phyloP scores from a whole-genome alignment of 1,284 basidiomycete species.

The Moniliophthora roreri region DNA sequence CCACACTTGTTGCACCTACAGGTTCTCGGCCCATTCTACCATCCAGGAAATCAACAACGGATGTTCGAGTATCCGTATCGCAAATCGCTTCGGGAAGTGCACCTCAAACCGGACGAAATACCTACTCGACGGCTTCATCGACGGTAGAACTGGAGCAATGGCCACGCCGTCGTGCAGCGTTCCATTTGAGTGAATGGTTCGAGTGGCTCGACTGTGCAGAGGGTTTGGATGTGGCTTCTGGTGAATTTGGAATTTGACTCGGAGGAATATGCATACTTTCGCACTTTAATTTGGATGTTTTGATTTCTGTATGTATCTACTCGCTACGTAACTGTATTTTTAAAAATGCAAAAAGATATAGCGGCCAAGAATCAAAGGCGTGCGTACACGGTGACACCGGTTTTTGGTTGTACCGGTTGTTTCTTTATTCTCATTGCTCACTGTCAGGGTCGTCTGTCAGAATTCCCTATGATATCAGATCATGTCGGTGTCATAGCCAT shows the following conservation, averaged over 20 bases:
- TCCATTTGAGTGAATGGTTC: conserved; percentile 58
- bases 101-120: not conserved
- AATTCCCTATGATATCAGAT: too few species aligned
- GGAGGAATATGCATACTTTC: not conserved
- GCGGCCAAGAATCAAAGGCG: too few species aligned
- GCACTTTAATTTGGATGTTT: too few species aligned
- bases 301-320: too few species aligned
- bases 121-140: not conserved
- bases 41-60: not conserved
- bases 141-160: conserved; percentile 49
- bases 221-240: conserved; percentile 7
- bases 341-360: too few species aligned
- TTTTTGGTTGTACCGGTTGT: too few species aligned
- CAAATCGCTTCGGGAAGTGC: not conserved
- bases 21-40: not conserved
- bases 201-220: conserved; percentile 60
- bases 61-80: not conserved
- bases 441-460: too few species aligned
- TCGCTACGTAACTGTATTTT: too few species aligned
- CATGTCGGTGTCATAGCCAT: too few species aligned
- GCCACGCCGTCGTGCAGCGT: conserved; percentile 50
- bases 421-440: too few species aligned
- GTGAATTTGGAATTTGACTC: conserved; percentile 9
- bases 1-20: not conserved
- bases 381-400: too few species aligned